Percentiles rank a stretch among this genome's conserved stretches.
Conservation (phyloP, 192 early-diverging fungal genomes). For the Umbelopsis ramanniana region DNA sequence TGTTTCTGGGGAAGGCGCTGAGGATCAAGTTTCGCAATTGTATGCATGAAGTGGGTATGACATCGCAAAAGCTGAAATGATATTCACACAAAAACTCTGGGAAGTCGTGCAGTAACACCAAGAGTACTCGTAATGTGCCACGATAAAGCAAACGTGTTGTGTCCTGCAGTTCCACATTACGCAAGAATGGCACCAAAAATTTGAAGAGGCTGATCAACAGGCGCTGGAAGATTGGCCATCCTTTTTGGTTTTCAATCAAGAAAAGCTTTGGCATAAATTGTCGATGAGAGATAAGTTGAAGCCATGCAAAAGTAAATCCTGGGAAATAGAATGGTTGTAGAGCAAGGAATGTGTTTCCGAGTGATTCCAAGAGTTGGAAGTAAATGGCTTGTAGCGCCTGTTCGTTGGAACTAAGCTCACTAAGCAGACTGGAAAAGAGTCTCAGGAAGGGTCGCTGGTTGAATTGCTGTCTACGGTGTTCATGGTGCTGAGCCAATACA, state of each 20-base stretch:
- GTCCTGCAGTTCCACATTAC: constrained; percentile 68
- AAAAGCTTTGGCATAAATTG: constrained; percentile 90
- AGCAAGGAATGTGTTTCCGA: constrained; percentile 82
- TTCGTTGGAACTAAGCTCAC: constrained; percentile 74
- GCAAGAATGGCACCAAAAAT: constrained; percentile 87
- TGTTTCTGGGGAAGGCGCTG: constrained; percentile 93
- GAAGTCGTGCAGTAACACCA: constrained; percentile 95
- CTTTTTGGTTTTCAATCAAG: constrained; percentile 71
- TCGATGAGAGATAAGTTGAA: constrained; percentile 91
- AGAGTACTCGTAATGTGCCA: constrained; percentile 86
- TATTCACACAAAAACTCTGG: constrained; percentile 96
- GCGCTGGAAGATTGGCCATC: constrained; percentile 87
- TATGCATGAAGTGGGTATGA: constrained; percentile 89
- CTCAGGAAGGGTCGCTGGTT: constrained; percentile 92
- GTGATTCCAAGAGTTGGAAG: constrained; percentile 71
- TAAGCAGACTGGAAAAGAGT: constrained; percentile 81
- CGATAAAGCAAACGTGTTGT: constrained; percentile 85
- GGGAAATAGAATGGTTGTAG: constrained; percentile 87
- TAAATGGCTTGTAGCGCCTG: constrained; percentile 69
- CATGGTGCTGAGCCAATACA: constrained; percentile 84
- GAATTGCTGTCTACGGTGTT: constrained; percentile 76
- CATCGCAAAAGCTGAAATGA: constrained; percentile 89
- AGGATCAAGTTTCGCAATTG: constrained; percentile 96
- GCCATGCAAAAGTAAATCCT: constrained; percentile 94
- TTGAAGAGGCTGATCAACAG: constrained; percentile 83